phyloP scores from a whole-genome alignment of 345 rosid species.

The Ceriops zippeliana region DNA sequence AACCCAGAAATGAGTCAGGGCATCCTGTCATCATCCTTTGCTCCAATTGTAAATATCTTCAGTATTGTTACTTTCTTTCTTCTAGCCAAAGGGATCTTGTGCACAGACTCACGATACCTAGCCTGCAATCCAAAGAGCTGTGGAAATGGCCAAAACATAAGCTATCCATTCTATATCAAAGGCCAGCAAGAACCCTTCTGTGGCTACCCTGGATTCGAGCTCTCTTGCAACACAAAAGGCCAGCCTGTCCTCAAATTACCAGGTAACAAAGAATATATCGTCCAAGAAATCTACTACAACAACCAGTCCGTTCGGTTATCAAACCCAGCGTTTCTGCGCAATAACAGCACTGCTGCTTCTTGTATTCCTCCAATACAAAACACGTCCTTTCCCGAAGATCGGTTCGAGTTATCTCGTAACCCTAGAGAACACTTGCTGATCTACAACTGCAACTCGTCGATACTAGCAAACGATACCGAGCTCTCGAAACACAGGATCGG shows the following conservation, averaged over 20 bases:
- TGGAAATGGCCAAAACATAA: slow-evolving; percentile 25
- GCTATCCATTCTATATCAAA: slow-evolving; percentile 39
- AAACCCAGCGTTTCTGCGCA: slow-evolving; percentile 16
- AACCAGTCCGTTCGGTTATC: slow-evolving; percentile 41
- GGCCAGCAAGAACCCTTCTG: slow-evolving; percentile 27
- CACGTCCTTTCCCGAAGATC: slow-evolving; percentile 19
- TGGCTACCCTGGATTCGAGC: slow-evolving; percentile 46
- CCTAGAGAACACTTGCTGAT: slow-evolving; percentile 12
- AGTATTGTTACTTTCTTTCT: slow-evolving; percentile 3
- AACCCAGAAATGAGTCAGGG: neutral
- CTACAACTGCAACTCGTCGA: slow-evolving; percentile 25
- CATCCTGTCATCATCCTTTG: neutral
- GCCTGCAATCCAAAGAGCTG: slow-evolving; percentile 33
- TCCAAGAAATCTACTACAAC: slow-evolving; percentile 29
- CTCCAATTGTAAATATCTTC: neutral
- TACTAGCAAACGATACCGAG: neutral
- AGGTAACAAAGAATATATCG: slow-evolving; percentile 10
- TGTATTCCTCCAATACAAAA: slow-evolving; percentile 24
- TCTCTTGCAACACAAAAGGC: slow-evolving; percentile 27
- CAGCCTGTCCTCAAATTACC: slow-evolving; percentile 27
- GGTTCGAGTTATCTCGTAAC: neutral
- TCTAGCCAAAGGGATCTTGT: slow-evolving; percentile 4
- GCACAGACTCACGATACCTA: slow-evolving; percentile 10
- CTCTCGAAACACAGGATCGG: slow-evolving; percentile 15
- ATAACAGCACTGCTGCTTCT: neutral